These are phyloP conservation scores for Coniochaeta prunicola DNA, from an alignment of 2,329 filamentous ascomycete genomes.

Conservation along the genomic window DNA sequence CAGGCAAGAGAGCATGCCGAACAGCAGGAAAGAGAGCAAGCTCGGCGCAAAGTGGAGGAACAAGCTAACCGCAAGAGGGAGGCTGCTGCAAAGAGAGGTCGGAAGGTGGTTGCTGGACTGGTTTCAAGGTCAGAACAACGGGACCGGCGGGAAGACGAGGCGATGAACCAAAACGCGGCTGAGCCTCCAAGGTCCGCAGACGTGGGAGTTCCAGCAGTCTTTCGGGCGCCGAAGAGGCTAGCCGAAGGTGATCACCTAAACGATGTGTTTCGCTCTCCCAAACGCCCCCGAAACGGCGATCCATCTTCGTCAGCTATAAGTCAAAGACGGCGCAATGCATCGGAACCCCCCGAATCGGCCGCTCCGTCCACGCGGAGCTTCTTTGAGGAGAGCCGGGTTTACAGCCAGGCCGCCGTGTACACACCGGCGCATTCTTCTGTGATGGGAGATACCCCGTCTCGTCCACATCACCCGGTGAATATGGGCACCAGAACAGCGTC, in stretches of 20 bases:
- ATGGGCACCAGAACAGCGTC: neutral
- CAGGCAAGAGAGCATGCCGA: neutral
- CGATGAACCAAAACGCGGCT: neutral
- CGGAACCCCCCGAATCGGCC: neutral
- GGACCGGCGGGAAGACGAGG: neutral
- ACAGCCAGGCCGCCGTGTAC: constrained; percentile 11
- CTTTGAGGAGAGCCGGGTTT: constrained; percentile 18
- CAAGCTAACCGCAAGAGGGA: neutral
- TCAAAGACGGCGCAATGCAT: neutral
- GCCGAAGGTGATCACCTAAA: neutral
- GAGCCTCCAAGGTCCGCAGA: neutral
- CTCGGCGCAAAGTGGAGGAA: neutral
- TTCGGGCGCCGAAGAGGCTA: neutral
- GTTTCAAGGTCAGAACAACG: neutral
- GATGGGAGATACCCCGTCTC: neutral
- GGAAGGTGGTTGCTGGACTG: neutral
- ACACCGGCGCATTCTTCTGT: constrained; percentile 9
- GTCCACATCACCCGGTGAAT: neutral
- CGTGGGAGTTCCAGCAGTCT: neutral
- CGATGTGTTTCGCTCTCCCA: neutral
- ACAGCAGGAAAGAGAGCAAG: neutral
- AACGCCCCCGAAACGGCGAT: neutral
- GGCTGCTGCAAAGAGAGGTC: neutral
- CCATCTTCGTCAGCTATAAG: neutral
- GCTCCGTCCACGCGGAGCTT: constrained; percentile 12